Percentiles rank a stretch among this genome's conserved stretches.
phyloP scores from a whole-genome alignment of 2,329 filamentous ascomycete genomes.

The Alternaria consortialis region DNA sequence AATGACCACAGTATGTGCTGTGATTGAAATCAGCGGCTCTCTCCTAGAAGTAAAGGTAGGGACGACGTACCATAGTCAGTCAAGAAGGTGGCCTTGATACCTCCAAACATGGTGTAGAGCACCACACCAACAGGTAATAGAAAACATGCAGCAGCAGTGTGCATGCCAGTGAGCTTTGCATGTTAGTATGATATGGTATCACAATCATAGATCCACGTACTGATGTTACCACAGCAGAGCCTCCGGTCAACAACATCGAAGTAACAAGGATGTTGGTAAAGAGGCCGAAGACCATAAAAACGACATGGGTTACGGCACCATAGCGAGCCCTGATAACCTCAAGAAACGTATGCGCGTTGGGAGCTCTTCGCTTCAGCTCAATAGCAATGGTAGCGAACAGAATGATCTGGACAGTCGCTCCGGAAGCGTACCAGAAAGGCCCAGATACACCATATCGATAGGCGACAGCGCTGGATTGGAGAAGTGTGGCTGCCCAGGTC shows the following conservation, averaged over 20 bases:
- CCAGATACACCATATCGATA: constrained; percentile 78
- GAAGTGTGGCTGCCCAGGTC: constrained; percentile 88
- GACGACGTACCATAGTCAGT: constrained; percentile 70
- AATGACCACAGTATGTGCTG: constrained; percentile 82
- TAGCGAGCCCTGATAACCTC: constrained; percentile 86
- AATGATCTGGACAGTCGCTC: constrained; percentile 66
- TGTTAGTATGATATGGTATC: constrained; percentile 49
- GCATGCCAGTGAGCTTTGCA: constrained; percentile 74
- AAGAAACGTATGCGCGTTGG: constrained; percentile 85
- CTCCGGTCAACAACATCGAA: constrained; percentile 87
- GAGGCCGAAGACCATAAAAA: constrained; percentile 83
- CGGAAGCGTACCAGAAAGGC: constrained; percentile 72
- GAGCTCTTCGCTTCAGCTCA: constrained; percentile 84
- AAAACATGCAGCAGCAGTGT: constrained; percentile 83
- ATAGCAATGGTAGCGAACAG: constrained; percentile 91
- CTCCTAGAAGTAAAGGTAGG: background rate
- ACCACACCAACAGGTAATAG: constrained; percentile 82
- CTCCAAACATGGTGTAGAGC: constrained; percentile 76
- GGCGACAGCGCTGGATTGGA: constrained; percentile 82
- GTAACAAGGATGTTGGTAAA: constrained; percentile 87
- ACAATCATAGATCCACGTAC: constrained; percentile 17
- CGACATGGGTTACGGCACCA: constrained; percentile 74
- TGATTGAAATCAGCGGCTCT: background rate
- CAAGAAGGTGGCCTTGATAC: constrained; percentile 75
- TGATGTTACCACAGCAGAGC: constrained; percentile 69